A percentile compares a stretch with the other conserved stretches of the same genome.
phyloP scores from a whole-genome alignment of 257 asterid species.

The Jasminum sambac region DNA sequence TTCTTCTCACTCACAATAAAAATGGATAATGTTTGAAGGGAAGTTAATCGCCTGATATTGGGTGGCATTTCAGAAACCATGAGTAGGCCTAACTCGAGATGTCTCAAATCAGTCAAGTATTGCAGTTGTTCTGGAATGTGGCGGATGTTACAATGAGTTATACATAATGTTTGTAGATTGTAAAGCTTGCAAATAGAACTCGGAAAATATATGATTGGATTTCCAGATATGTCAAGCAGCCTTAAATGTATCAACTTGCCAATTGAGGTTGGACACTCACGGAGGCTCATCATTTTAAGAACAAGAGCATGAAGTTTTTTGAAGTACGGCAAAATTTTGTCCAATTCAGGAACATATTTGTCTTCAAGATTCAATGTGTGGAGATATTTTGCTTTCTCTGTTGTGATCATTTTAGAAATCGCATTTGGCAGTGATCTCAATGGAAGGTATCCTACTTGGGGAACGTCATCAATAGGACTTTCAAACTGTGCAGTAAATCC shows the following conservation, averaged over 20 bases:
- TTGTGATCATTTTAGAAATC: not conserved
- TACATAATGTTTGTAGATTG: constrained; percentile 4
- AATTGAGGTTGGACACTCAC: constrained; percentile 10
- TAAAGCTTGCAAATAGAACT: constrained; percentile 21
- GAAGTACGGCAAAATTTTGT: not conserved
- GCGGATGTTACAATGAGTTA: rapidly evolving
- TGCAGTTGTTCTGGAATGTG: constrained; percentile 14
- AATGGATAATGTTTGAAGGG: constrained; percentile 19
- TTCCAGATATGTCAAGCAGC: constrained; percentile 8
- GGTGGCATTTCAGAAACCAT: constrained; percentile 2
- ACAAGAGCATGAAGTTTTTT: constrained; percentile 7
- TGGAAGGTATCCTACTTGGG: not conserved
- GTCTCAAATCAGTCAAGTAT: constrained; percentile 25
- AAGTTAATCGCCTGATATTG: constrained; percentile 16
- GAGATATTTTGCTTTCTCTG: not conserved
- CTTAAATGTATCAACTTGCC: constrained; percentile 22
- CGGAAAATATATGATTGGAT: constrained; percentile 1
- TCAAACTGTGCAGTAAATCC: constrained; percentile 1
- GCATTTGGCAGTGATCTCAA: not conserved
- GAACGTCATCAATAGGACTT: constrained; percentile 6
- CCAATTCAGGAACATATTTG: not conserved
- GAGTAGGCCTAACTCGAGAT: not conserved
- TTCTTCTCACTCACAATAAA: constrained; percentile 19
- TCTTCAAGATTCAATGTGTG: constrained; percentile 18
- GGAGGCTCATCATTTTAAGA: not conserved